Evolutionary conservation across 768 basidiomycete genomes (phyloP).

Genomic region (Saitozyma podzolica): DNA sequence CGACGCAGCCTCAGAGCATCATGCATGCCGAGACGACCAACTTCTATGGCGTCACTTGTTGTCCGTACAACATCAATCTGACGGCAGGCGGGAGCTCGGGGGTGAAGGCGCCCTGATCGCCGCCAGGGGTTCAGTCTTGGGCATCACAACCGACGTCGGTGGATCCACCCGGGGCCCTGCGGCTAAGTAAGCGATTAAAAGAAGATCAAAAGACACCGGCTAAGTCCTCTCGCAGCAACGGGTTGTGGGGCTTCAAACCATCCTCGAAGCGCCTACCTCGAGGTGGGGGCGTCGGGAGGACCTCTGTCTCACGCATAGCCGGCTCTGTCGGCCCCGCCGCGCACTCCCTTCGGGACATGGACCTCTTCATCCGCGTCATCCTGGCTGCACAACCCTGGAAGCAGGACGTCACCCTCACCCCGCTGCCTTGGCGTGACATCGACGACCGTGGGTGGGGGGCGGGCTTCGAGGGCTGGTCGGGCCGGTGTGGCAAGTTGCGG

Average conservation of each 20-base stretch:
- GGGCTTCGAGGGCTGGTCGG: not conserved
- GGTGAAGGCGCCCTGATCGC: constrained; percentile 27
- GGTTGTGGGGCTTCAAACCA: constrained; percentile 29
- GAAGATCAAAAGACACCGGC: not conserved
- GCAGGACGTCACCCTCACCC: not conserved
- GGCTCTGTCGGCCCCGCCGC: constrained; percentile 20
- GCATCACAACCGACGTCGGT: constrained; percentile 26
- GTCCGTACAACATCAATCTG: constrained; percentile 21
- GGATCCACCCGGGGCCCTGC: constrained; percentile 26
- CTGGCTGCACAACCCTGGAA: constrained; percentile 19
- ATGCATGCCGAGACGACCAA: constrained; percentile 27
- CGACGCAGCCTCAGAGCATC: constrained; percentile 27
- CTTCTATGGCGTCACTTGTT: constrained; percentile 16
- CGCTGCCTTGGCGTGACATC: constrained; percentile 21
- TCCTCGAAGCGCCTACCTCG: constrained; percentile 17
- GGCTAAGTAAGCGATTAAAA: not conserved
- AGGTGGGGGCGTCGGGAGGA: not conserved
- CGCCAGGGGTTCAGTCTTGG: constrained; percentile 14
- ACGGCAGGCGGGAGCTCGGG: constrained; percentile 27
- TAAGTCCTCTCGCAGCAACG: not conserved
- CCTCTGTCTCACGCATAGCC: not conserved
- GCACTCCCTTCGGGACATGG: constrained; percentile 18
- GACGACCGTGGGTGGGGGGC: not conserved
- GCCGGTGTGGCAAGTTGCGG: not conserved
- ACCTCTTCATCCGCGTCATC: constrained; percentile 18